Evolutionary conservation across 495 filamentous ascomycete species (phyloP).

Genomic region (Xylaria acuta): DNA sequence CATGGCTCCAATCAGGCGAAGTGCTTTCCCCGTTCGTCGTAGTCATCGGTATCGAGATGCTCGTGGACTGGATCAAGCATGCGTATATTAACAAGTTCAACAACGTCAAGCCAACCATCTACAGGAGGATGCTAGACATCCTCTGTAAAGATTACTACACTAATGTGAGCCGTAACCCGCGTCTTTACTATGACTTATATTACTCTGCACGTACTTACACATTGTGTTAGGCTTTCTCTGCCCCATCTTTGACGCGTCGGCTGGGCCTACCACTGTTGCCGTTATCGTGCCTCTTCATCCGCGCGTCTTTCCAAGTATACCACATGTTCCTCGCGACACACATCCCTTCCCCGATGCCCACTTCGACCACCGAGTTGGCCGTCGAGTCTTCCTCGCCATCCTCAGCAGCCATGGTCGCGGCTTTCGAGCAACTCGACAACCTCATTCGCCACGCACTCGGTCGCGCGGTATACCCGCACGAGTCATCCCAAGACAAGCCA

Average conservation of each 20-base stretch:
- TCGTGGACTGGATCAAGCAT: constrained; percentile 98
- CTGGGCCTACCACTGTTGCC: constrained; percentile 93
- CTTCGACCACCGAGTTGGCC: constrained; percentile 68
- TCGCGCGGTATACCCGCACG: constrained; percentile 62
- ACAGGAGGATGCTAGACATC: constrained; percentile 87
- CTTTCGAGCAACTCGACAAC: constrained; percentile 76
- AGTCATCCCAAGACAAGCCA: constrained; percentile 26
- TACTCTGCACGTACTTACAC: constrained; percentile 10
- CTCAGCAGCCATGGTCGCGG: constrained; percentile 72
- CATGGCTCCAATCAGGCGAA: constrained; percentile 76
- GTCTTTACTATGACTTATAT: neutral
- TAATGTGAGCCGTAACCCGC: constrained; percentile 60
- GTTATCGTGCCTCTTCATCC: constrained; percentile 92
- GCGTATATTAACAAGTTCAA: constrained; percentile 99
- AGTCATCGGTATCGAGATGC: constrained; percentile 93
- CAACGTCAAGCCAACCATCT: constrained; percentile 87
- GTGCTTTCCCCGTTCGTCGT: constrained; percentile 90
- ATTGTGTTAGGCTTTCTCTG: constrained; percentile 73
- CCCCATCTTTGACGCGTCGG: constrained; percentile 81
- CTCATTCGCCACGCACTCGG: constrained; percentile 75
- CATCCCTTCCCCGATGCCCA: constrained; percentile 74
- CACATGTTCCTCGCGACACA: constrained; percentile 95
- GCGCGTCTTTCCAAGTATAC: constrained; percentile 93
- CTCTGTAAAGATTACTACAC: constrained; percentile 98
- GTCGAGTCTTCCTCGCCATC: constrained; percentile 57